Percentiles rank a stretch among this genome's conserved stretches.
These are phyloP conservation scores for Blastocystis sp. DNA, from an alignment of 352 stramenopile genomes.

Conservation along the genomic window DNA sequence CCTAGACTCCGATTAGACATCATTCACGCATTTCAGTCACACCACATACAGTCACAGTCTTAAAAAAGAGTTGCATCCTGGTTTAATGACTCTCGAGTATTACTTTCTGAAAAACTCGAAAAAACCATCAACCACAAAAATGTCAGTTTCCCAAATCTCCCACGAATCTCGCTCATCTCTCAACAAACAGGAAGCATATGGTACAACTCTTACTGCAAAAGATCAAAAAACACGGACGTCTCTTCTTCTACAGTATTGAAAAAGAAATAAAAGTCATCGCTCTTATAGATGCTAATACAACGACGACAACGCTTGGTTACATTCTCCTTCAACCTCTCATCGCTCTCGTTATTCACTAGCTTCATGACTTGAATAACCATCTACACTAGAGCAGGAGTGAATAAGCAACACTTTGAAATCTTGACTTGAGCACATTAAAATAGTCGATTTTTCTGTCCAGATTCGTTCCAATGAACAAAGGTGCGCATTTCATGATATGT, in stretches of 20 bases:
- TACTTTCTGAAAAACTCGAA: slow-evolving; percentile 28
- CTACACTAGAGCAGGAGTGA: not conserved
- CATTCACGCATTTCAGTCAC: not conserved
- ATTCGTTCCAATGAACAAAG: slow-evolving; percentile 4
- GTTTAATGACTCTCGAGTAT: not conserved
- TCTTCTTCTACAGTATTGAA: slow-evolving; percentile 32
- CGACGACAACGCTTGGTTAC: slow-evolving; percentile 1
- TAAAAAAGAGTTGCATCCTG: slow-evolving; percentile 58
- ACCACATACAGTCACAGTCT: slow-evolving; percentile 47
- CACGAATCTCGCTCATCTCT: not conserved
- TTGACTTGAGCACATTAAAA: not conserved
- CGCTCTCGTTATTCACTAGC: not conserved
- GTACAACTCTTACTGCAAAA: not conserved
- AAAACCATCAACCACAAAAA: slow-evolving; percentile 4
- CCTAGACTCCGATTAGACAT: not conserved
- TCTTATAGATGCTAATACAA: slow-evolving; percentile 32
- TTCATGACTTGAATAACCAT: not conserved
- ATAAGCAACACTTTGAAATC: not conserved
- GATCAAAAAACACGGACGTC: not conserved
- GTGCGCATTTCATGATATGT: not conserved
- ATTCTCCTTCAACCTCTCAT: not conserved
- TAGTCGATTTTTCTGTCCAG: not conserved
- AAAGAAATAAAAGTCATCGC: slow-evolving; percentile 53
- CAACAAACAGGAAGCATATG: not conserved
- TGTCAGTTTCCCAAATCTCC: not conserved